Evolutionary conservation across 1,284 basidiomycete species (phyloP), one percentile per base, ranked within the genome.

Genomic region (Heterobasidion occidentale): DNA sequence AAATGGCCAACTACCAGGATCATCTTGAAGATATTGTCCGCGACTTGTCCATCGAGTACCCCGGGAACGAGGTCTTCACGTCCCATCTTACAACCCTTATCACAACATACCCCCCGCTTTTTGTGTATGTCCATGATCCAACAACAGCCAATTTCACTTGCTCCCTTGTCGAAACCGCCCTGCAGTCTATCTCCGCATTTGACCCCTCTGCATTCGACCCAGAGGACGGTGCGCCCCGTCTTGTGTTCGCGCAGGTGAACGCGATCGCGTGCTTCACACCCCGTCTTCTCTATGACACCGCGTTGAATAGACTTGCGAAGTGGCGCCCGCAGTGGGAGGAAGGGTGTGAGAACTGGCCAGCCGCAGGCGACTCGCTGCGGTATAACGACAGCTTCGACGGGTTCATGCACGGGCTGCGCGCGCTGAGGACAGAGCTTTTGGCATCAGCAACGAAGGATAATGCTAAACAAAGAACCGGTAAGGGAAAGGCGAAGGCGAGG

Each of bases 101-200:
- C 9, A 74, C 76, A 5, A 68, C 73, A 2, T 72, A 70, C 55
- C 76, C 85, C 2, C 85, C 87, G 2, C 75, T 83, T 0, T 91
- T 91, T 67, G 77, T 91, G 58, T 87, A 84, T 67, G 67, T 92
- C 36, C 81, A 86, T 60, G 86, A 91, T 68, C 75, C 81, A 46
- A 74, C 73, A 62, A 79, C 78, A 20, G 72, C 71, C 9, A 75
- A 73, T 44, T 68, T 78, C 20, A 80, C 81, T 0, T 62, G 72
- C 12, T 66, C 67, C 2, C 73, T 78, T 14, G 58, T 86, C 46
- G 64, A 71, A 35, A 61, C 70, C 17, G 60, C 78, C 9, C 68
- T 81, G 46, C 64, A 65, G 1, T 58, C 61, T 0, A 59, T 69
- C 5, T 60, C 67, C 4, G 55, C 61, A 17, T 58, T 60, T 54